These are phyloP conservation scores for Tuber calosporum DNA, from an alignment of 495 filamentous ascomycete genomes.

Conservation along the genomic window DNA sequence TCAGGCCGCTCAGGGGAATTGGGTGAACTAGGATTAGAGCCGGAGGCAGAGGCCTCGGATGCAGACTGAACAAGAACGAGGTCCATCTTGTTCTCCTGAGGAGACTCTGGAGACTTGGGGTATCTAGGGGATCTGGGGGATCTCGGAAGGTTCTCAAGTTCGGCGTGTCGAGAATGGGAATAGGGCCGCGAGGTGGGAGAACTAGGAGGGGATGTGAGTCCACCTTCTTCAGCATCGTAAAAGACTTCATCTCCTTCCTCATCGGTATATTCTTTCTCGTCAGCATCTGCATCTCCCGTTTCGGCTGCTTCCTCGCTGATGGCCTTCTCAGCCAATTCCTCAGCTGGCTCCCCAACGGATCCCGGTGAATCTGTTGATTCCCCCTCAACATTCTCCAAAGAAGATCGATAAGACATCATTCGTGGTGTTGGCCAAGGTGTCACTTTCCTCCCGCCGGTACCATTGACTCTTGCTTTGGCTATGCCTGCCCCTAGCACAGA, in stretches of 20 bases:
- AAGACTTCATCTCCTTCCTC: constrained; percentile 16
- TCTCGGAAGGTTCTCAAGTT: background rate
- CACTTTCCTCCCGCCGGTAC: constrained; percentile 28
- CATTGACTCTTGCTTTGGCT: constrained; percentile 1
- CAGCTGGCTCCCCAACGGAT: background rate
- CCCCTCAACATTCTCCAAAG: constrained; percentile 7
- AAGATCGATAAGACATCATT: constrained; percentile 23
- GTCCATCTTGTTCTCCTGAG: background rate
- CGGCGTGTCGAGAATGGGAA: background rate
- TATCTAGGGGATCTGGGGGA: background rate
- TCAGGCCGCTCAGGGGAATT: constrained; percentile 2
- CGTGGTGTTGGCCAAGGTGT: constrained; percentile 37
- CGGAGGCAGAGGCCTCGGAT: constrained; percentile 19
- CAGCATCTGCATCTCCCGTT: constrained; percentile 5
- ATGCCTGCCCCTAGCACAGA: background rate
- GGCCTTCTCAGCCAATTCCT: background rate
- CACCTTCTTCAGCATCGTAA: constrained; percentile 3
- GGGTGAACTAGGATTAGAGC: constrained; percentile 5
- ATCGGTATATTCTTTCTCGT: constrained; percentile 12
- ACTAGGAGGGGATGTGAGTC: background rate
- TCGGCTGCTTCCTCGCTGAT: background rate
- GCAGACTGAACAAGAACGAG: background rate
- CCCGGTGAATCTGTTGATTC: constrained; percentile 5
- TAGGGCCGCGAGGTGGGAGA: background rate
- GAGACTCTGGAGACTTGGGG: background rate